Base-by-base conservation (phyloP, 1,139 yeast species). In the Taphrina wiesneri region DNA sequence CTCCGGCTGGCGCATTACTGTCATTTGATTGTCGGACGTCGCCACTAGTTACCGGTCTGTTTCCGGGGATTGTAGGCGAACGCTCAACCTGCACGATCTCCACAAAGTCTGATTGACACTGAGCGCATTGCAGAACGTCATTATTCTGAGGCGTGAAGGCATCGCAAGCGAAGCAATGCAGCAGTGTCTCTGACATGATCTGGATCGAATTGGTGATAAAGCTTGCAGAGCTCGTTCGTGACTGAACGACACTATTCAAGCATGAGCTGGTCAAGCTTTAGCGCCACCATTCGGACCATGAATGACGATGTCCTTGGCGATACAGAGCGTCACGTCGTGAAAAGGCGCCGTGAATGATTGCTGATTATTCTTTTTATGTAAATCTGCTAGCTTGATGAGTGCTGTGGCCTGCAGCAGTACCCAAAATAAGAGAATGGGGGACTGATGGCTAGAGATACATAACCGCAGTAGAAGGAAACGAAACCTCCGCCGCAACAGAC, bases 31-130 rank as follows among this genome's bases (percentile, higher is more conserved):
- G n/a, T 6, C 19, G 19, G 19, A 5, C 19, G 7, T 39, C 7
- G 19, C 2, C 17, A n/a, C 4, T 39, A 13, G 43, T 39, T 15
- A 7, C 19, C 5, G 46, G 52, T 4, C 26, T 28, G 19, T 26
- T 23, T 9, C 41, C 56, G 1, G 46, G 25, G 6, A 41, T 26
- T 21, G 26, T 28, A 19, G 53, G 63, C 36, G 63, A 49, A 15
- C 54, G 46, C 39, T 32, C 56, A 5, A 51, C 56, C 46, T 59
- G 56, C 13, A 60, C 57, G 9, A 60, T 49, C 17, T 49, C 64
- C 7, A 60, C 64, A 30, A 60, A 60, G 30, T 60, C 64, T 26
- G 64, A 60, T 13, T 30, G 51, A 45, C 64, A 60, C 15, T 36
- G 51, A 2, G 52, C 43, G 57, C 64, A 60, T 11, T 4, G 17